Percentiles rank a stretch among this genome's conserved stretches.
phyloP scores from a whole-genome alignment of 2,329 filamentous ascomycete species.

The Exophiala xenobiotica region DNA sequence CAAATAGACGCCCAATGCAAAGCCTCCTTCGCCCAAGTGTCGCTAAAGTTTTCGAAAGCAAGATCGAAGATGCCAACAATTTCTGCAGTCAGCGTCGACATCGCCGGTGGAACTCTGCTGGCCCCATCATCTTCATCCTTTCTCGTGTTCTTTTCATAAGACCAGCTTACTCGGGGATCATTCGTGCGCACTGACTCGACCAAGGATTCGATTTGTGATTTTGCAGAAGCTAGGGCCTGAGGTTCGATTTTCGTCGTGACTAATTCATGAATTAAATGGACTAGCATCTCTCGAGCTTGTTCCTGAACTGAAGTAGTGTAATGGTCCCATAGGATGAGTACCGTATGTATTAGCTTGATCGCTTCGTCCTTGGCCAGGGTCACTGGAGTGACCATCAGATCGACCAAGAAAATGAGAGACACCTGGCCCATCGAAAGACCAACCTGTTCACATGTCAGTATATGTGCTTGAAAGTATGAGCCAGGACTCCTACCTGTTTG shows the following conservation, averaged over 20 bases:
- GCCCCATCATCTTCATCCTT: slow-evolving; percentile 69
- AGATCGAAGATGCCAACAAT: slow-evolving; percentile 83
- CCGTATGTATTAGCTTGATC: slow-evolving; percentile 82
- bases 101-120: slow-evolving; percentile 79
- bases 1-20: slow-evolving; percentile 96
- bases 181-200: slow-evolving; percentile 84
- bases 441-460: slow-evolving; percentile 45
- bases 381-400: slow-evolving; percentile 91
- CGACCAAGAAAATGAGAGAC: slow-evolving; percentile 88
- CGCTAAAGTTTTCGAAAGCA: slow-evolving; percentile 80
- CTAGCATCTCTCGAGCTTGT: slow-evolving; percentile 94
- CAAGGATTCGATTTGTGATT: slow-evolving; percentile 78
- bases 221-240: slow-evolving; percentile 63
- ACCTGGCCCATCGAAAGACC: slow-evolving; percentile 91
- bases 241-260: slow-evolving; percentile 79
- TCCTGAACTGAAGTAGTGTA: slow-evolving; percentile 94
- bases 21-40: slow-evolving; percentile 86
- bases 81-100: slow-evolving; percentile 79
- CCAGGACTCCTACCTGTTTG: slow-evolving; percentile 62
- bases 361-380: slow-evolving; percentile 76
- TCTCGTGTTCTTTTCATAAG: slow-evolving; percentile 87
- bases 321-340: slow-evolving; percentile 95
- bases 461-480: not conserved
- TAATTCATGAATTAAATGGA: slow-evolving; percentile 93
- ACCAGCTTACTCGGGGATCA: slow-evolving; percentile 83